phyloP scores from a whole-genome alignment of 1,284 basidiomycete genomes.

The Papiliotrema laurentii region DNA sequence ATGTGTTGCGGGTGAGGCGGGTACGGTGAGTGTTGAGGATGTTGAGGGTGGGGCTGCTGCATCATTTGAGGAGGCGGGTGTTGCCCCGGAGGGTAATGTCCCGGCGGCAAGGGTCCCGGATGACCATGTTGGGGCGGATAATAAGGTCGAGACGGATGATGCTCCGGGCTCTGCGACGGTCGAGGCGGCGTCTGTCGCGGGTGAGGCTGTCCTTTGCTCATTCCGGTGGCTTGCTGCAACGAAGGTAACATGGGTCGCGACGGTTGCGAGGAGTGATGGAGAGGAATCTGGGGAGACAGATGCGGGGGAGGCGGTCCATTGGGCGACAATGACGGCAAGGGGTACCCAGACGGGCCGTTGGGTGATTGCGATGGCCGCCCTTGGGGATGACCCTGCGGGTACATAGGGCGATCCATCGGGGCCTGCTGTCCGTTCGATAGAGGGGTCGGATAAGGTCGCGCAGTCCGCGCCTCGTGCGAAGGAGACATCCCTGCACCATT shows the following conservation, averaged over 20 bases:
- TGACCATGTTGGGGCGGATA: neutral
- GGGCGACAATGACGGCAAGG: too few species aligned
- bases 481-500: too few species aligned
- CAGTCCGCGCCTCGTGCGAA: too few species aligned
- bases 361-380: neutral
- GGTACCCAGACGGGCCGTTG: neutral
- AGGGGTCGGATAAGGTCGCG: too few species aligned
- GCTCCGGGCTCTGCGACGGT: neutral
- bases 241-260: too few species aligned
- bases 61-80: too few species aligned
- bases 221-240: too few species aligned
- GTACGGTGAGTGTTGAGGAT: neutral
- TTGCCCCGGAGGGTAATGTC: too few species aligned
- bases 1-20: neutral
- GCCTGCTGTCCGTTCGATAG: neutral
- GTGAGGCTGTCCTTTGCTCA: too few species aligned
- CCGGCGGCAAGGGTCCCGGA: too few species aligned
- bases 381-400: neutral
- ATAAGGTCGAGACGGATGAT: neutral
- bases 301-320: neutral
- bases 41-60: slow-evolving; percentile 9
- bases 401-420: neutral
- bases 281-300: neutral
- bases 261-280: neutral
- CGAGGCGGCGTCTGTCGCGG: neutral